Evolutionary conservation across 2,329 filamentous ascomycete genomes (phyloP), one percentile per base, ranked within the genome.

Genomic region (Sarocladiaceae sp.): DNA sequence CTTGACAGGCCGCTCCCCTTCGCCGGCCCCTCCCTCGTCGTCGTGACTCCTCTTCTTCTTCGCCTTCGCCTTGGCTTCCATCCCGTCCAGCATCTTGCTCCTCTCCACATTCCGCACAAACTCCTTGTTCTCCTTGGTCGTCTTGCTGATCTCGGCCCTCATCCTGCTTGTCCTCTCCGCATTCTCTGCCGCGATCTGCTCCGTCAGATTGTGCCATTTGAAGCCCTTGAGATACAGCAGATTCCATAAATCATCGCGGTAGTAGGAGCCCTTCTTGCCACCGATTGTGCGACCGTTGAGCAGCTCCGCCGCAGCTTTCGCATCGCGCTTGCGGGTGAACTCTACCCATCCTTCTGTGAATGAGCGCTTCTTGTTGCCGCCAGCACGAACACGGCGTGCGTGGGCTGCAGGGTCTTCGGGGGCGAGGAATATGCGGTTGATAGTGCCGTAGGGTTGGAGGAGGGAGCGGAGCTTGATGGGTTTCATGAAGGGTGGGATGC

Each of bases 311-410:
- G 79, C 83, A n/a, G 77, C 69, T 61, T 90, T 88, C 27, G 88
- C 88, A 50, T 90, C 82, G 50, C 74, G 74, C 63, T 93, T 93
- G 50, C 75, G 73, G 27, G 80, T 63, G 55, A 91, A 94, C 61
- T 94, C 88, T 21, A 93, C 80, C 88, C 88, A 94, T 35, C 88
- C 88, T 62, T 94, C 88, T 3, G 80, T 83, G 65, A 81, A 93
- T n/a, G 78, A 78, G 48, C 81, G 78, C 64, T 89, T 88, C 68
- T 89, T 89, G 67, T 91, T 93, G 47, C 88, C 88, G 42, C 88
- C 88, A 42, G 73, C 75, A 45, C 76, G 75, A 11, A 89, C 73
- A 23, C 88, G 82, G 20, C 79, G 74, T 6, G 77, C 69, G 53
- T 87, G 84, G 5, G 76, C 72, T 3, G 75, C 62, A 0, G 81